phyloP scores from a whole-genome alignment of 441 rosid species.

The Populus hybrid region DNA sequence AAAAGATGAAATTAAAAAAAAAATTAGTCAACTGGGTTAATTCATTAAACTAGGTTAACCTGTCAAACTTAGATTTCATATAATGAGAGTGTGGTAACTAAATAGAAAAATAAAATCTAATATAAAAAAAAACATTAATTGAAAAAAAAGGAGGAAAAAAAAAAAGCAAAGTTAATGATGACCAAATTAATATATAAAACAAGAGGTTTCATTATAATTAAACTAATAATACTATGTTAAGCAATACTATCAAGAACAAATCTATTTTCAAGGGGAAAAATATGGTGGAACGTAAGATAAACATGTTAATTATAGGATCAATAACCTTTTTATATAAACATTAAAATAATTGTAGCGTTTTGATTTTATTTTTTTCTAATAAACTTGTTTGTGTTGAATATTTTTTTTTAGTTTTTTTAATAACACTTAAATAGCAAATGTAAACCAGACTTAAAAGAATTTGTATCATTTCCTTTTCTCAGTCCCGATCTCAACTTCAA shows the following conservation, averaged over 20 bases:
- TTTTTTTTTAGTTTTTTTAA: not conserved
- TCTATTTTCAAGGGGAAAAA: not conserved
- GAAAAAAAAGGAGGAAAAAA: too few species aligned
- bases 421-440: not conserved
- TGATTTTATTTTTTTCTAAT: too few species aligned
- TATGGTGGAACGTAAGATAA: not conserved
- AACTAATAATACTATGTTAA: not conserved
- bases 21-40: too few species aligned
- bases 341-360: not conserved
- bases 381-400: too few species aligned
- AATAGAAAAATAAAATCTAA: too few species aligned
- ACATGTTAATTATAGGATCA: not conserved
- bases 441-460: not conserved
- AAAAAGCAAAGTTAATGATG: not conserved
- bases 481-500: not conserved
- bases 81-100: too few species aligned
- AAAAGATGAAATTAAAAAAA: too few species aligned
- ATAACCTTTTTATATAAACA: not conserved
- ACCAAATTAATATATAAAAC: too few species aligned
- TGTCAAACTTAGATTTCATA: too few species aligned
- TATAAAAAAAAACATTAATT: too few species aligned
- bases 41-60: too few species aligned
- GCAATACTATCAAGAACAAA: not conserved
- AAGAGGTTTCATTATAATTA: not conserved
- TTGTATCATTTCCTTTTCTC: not conserved